Conservation (phyloP, 1,284 basidiomycete genomes). For the Phenoliferia sp. region DNA sequence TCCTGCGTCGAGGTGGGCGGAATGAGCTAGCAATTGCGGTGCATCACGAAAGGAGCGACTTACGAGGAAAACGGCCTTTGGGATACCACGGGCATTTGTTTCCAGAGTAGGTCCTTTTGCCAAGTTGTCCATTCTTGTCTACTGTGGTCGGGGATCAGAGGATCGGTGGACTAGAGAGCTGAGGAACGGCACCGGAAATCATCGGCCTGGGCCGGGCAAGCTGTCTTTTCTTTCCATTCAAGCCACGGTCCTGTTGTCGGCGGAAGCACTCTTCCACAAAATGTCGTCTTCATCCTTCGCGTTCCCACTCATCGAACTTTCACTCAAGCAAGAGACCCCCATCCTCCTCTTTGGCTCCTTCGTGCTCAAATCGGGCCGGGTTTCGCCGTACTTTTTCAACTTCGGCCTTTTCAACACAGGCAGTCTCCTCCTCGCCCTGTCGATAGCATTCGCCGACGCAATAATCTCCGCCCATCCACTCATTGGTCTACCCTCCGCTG, state of each 20-base stretch:
- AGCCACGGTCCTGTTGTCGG: not conserved
- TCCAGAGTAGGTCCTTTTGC: slow-evolving; percentile 37
- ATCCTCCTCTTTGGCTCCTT: slow-evolving; percentile 82
- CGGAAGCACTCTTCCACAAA: too few species aligned
- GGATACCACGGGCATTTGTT: slow-evolving; percentile 86
- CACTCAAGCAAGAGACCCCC: slow-evolving; percentile 35
- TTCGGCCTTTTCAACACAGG: slow-evolving; percentile 83
- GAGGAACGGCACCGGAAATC: too few species aligned
- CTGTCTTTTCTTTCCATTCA: not conserved
- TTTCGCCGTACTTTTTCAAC: slow-evolving; percentile 97
- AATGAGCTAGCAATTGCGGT: not conserved
- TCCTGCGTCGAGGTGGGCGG: slow-evolving; percentile 46
- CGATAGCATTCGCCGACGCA: slow-evolving; percentile 74
- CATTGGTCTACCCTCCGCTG: slow-evolving; percentile 24
- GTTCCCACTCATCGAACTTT: slow-evolving; percentile 26
- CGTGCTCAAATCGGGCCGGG: slow-evolving; percentile 86
- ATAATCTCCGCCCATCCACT: slow-evolving; percentile 52
- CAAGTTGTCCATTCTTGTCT: not conserved
- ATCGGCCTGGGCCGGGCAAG: too few species aligned
- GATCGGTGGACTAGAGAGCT: too few species aligned
- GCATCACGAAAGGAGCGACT: slow-evolving; percentile 40
- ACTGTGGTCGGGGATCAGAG: not conserved
- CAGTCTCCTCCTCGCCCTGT: slow-evolving; percentile 69
- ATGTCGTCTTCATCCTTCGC: not conserved
- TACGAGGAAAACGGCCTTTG: slow-evolving; percentile 90